These are phyloP conservation scores for Lecanicillium sp. DNA, from an alignment of 2,329 filamentous ascomycete genomes.

Conservation along the genomic window DNA sequence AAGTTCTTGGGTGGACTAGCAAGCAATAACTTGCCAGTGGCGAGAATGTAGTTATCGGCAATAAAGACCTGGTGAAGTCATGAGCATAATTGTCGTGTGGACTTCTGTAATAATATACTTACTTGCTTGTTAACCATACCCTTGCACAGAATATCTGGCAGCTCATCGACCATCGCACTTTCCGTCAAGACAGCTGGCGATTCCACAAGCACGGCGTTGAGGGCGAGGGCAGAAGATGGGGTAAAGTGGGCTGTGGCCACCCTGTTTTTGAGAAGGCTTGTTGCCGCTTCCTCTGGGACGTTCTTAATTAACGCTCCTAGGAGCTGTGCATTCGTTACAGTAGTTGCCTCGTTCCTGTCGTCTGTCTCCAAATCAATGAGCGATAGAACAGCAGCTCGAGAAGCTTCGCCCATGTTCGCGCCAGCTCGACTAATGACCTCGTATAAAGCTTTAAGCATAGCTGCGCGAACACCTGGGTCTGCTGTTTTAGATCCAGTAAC, in stretches of 20 bases:
- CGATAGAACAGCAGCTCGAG: constrained; percentile 73
- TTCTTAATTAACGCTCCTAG: constrained; percentile 86
- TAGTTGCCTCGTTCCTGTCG: constrained; percentile 67
- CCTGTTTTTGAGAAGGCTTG: constrained; percentile 53
- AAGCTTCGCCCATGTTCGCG: constrained; percentile 86
- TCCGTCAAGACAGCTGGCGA: constrained; percentile 62
- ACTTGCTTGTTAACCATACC: constrained; percentile 72
- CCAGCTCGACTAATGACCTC: constrained; percentile 95
- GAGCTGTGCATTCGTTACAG: constrained; percentile 82
- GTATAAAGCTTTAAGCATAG: constrained; percentile 94
- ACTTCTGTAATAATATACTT: constrained; percentile 26
- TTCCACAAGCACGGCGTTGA: constrained; percentile 84
- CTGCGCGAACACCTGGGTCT: constrained; percentile 79
- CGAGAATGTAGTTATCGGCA: constrained; percentile 79
- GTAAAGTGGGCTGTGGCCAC: constrained; percentile 71
- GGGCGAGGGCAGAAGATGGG: constrained; percentile 70
- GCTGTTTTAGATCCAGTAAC: constrained; percentile 88
- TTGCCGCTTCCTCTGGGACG: constrained; percentile 63
- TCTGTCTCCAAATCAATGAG: constrained; percentile 82
- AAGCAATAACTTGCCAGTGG: constrained; percentile 84
- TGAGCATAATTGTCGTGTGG: constrained; percentile 1
- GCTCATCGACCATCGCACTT: constrained; percentile 59
- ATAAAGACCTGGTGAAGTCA: constrained; percentile 57
- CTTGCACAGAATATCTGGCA: constrained; percentile 67
- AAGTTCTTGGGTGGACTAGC: constrained; percentile 59